Conservation (phyloP, 2,329 filamentous ascomycete genomes). For the Penicillium brevicompactum region DNA sequence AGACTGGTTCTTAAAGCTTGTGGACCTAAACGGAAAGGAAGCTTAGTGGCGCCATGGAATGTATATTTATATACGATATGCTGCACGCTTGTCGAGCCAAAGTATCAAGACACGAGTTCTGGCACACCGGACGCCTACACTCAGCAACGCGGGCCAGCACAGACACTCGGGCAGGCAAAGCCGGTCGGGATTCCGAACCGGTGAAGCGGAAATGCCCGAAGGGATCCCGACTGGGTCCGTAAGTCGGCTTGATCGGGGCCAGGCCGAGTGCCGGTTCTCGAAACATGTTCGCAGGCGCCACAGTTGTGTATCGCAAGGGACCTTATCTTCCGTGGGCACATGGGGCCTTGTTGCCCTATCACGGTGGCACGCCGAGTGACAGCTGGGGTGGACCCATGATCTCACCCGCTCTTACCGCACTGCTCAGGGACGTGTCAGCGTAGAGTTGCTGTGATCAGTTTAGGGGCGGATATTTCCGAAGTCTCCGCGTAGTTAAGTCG, state of each 20-base stretch:
- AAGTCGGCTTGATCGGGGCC: conserved; percentile 10
- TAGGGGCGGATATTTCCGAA: conserved; percentile 6
- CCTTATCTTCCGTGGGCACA: conserved; percentile 1
- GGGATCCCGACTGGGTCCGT: conserved; percentile 22
- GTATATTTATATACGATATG: background rate
- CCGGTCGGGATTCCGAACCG: conserved; percentile 26
- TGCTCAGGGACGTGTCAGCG: conserved; percentile 1
- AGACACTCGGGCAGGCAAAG: conserved; percentile 16
- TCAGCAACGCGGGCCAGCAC: background rate
- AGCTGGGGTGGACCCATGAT: background rate
- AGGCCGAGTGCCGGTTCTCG: conserved; percentile 14
- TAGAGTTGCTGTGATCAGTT: background rate
- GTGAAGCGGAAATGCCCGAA: conserved; percentile 24
- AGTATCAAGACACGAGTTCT: background rate
- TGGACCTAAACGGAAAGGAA: background rate
- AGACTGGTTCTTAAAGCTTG: background rate
- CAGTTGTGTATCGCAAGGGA: background rate
- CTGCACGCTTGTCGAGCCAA: background rate
- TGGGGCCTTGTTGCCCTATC: background rate
- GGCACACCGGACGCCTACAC: conserved; percentile 4
- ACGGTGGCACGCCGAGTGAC: conserved; percentile 1
- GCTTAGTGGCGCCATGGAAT: background rate
- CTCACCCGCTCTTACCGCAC: conserved; percentile 7
- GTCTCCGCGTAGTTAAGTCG: background rate
- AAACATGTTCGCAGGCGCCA: background rate